A percentile compares a stretch with the other conserved stretches of the same genome.
Evolutionary conservation across 2,329 filamentous ascomycete genomes (phyloP).

Genomic region (Arthrobotrys conoides): DNA sequence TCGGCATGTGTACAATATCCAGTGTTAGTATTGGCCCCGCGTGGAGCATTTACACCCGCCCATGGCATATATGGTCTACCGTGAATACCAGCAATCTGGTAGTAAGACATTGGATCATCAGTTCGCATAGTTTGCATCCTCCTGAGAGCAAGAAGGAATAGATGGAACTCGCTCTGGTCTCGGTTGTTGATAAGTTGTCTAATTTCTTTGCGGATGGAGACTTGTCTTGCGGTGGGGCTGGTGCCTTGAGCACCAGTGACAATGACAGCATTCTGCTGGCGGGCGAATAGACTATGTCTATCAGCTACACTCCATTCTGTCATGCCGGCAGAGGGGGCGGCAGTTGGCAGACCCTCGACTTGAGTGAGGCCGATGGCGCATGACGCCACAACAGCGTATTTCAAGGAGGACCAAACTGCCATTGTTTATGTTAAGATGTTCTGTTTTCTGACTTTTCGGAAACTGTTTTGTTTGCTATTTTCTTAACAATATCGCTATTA

Average conservation of each 20-base stretch:
- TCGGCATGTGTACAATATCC: conserved; percentile 58
- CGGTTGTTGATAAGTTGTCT: conserved; percentile 45
- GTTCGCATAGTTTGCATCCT: conserved; percentile 79
- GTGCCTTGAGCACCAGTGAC: conserved; percentile 38
- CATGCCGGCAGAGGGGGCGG: conserved; percentile 6
- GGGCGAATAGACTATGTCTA: conserved; percentile 31
- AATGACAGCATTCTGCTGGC: conserved; percentile 42
- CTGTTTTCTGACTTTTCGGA: background rate
- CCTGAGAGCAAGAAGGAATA: conserved; percentile 82
- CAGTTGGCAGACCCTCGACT: conserved; percentile 45
- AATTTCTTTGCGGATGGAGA: conserved; percentile 55
- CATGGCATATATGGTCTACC: conserved; percentile 68
- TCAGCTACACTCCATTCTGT: conserved; percentile 41
- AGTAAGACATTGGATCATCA: conserved; percentile 78
- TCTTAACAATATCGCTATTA: background rate
- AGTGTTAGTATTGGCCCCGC: conserved; percentile 14
- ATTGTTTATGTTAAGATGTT: conserved; percentile 24
- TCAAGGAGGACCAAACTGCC: conserved; percentile 55
- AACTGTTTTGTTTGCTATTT: background rate
- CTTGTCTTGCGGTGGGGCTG: conserved; percentile 35
- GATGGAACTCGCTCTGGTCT: conserved; percentile 68
- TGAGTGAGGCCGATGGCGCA: conserved; percentile 52
- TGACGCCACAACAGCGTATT: conserved; percentile 51
- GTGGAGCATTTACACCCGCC: conserved; percentile 21
- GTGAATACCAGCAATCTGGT: conserved; percentile 87